phyloP scores from a whole-genome alignment of 306 rosid genomes.

The Carpinus fangiana region DNA sequence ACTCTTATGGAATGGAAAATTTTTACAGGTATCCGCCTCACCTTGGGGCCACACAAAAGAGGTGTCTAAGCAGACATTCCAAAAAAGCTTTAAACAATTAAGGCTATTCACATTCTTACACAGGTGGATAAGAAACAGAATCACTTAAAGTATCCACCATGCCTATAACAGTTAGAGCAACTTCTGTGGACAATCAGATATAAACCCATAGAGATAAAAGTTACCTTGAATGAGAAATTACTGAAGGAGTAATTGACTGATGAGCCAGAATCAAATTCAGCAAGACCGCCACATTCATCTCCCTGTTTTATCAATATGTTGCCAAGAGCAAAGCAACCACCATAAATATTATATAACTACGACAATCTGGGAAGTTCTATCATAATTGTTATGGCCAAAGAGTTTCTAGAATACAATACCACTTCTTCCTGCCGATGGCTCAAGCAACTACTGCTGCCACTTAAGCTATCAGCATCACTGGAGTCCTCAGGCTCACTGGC shows the following conservation, averaged over 20 bases:
- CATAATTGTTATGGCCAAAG: background rate
- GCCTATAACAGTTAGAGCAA: constrained; percentile 10
- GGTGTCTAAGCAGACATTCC: background rate
- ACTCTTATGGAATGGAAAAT: background rate
- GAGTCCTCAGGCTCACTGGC: constrained; percentile 81
- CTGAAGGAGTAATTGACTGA: constrained; percentile 90
- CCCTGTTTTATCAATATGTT: constrained; percentile 50
- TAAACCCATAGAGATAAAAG: constrained; percentile 3
- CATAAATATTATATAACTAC: constrained; percentile 2
- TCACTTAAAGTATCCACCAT: background rate
- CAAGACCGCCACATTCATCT: constrained; percentile 90
- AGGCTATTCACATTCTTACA: background rate
- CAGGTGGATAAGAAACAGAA: background rate
- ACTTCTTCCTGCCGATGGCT: constrained; percentile 96
- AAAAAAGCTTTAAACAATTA: background rate
- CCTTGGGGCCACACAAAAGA: background rate
- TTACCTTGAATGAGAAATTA: constrained; percentile 97
- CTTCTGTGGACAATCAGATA: constrained; percentile 15
- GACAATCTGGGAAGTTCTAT: background rate
- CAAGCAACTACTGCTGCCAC: constrained; percentile 88
- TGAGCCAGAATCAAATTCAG: constrained; percentile 84
- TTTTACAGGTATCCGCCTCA: background rate
- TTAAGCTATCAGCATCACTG: constrained; percentile 90
- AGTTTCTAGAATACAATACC: constrained; percentile 46
- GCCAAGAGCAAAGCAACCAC: constrained; percentile 38